Conservation (phyloP, 73 alveolate species). For the Blepharisma stoltei region DNA sequence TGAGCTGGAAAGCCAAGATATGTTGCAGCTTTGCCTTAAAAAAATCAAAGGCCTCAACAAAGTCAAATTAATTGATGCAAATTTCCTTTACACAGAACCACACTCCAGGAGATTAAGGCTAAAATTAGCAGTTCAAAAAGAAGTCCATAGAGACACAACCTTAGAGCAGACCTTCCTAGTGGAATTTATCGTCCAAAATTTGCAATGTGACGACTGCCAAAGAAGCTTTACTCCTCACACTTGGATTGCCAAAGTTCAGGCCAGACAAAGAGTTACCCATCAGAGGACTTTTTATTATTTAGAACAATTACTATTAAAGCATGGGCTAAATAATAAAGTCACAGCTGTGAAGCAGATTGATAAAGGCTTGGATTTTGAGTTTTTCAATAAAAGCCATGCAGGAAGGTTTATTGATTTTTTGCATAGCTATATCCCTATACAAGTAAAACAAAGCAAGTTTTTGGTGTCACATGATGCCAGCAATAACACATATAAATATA, state of each 20-base stretch:
- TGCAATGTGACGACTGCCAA: constrained; percentile 96
- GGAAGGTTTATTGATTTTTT: constrained; percentile 85
- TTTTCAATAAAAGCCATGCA: constrained; percentile 86
- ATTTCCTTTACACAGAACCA: constrained; percentile 96
- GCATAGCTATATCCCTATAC: constrained; percentile 68
- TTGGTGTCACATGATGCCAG: constrained; percentile 94
- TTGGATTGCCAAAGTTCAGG: constrained; percentile 91
- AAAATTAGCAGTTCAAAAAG: constrained; percentile 90
- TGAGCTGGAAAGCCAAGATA: constrained; percentile 81
- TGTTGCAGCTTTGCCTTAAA: constrained; percentile 74
- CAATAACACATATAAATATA: constrained; percentile 72
- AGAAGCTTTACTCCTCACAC: constrained; percentile 96
- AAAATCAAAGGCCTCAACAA: constrained; percentile 83
- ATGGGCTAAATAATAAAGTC: constrained; percentile 86
- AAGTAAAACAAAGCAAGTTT: constrained; percentile 80
- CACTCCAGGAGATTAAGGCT: constrained; percentile 90
- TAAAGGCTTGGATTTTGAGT: constrained; percentile 98
- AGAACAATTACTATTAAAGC: constrained; percentile 90
- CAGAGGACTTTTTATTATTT: constrained; percentile 91
- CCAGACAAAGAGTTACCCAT: constrained; percentile 90
- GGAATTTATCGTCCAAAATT: constrained; percentile 86
- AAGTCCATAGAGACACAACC: constrained; percentile 74
- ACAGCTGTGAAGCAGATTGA: constrained; percentile 83
- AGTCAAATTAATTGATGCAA: constrained; percentile 90
- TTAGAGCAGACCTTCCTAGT: constrained; percentile 73